Evolutionary conservation across 192 early-diverging fungal species (phyloP), one percentile per base, ranked within the genome.

Genomic region (Coemansia nantahalensis): DNA sequence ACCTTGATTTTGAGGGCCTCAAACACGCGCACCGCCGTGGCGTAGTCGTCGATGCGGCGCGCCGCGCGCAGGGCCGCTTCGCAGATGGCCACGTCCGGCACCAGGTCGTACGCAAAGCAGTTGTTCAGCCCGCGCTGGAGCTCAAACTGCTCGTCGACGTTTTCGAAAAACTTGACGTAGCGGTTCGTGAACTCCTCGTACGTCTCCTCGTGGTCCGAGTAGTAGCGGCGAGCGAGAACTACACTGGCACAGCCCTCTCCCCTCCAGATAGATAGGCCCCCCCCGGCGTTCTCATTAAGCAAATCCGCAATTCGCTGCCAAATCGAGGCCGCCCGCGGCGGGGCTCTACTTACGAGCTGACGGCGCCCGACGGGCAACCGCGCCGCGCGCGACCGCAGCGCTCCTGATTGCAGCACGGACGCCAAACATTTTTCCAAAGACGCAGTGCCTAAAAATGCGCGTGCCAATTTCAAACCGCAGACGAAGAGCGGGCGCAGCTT

Each of bases 51-150:
- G 59, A 96, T 85, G 52, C 93, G 86, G 46, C 96, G 85, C 52
- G 90, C 77, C 32, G 96, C 96, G 66, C 84, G 87, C 55, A 97
- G 77, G 21, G 93, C 92, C 32, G 93, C 86, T 57, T 86, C 85
- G 67, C 94, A 83, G 31, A 97, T 90, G 37, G 86, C 84, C 52
- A 90, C 76, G n/a, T 88, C 78, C 30, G 96, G 96, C 19, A 94
- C 91, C 68, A 95, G 84, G 81, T 98, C 92, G 65, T 93, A 90
- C 35, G 90, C 86, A 68, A 97, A 97, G 74, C 90, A 88, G 77
- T 99, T 94, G 84, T 97, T 97, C 67, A 99, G 81, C 24, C 94
- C 93, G 59, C 93, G 85, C 82, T 97, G 92, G 36, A 99, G 83
- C 82, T 99, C 96, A 77, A 95, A 97, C 60, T 90, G 83, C 80